Percentiles rank a stretch among this genome's conserved stretches.
Conservation (phyloP, 345 rosid genomes). For the Eucalyptus regnans region DNA sequence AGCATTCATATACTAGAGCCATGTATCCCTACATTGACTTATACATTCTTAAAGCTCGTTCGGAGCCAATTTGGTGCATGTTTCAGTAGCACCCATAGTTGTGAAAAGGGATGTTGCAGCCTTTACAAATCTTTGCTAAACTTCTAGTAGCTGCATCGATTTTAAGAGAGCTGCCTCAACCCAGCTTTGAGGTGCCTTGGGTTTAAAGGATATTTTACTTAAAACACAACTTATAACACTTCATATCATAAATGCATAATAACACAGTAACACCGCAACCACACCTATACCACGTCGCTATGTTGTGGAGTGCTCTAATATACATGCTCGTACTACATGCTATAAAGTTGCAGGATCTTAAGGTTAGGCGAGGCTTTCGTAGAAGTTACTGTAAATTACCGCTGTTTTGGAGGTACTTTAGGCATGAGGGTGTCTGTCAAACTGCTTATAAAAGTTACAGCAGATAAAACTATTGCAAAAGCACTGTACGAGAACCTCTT, state of each 20-base stretch:
- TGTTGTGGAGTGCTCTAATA: neutral
- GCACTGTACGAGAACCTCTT: neutral
- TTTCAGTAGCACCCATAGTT: neutral
- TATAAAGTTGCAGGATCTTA: neutral
- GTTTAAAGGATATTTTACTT: neutral
- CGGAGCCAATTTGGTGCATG: neutral
- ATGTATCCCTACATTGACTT: neutral
- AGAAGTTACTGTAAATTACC: neutral
- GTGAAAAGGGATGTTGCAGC: neutral
- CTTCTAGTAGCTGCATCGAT: neutral
- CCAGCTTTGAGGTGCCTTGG: neutral
- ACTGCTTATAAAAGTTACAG: neutral
- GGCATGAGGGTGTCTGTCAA: neutral
- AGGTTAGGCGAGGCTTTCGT: rapidly evolving
- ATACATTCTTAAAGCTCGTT: neutral
- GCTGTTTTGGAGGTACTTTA: neutral
- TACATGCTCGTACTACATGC: neutral
- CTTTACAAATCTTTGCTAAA: neutral
- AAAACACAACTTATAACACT: neutral
- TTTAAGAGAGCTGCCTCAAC: neutral
- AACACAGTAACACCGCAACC: neutral
- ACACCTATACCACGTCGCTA: neutral
- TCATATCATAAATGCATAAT: neutral
- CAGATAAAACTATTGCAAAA: neutral
- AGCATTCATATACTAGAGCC: neutral